A percentile compares a stretch with the other conserved stretches of the same genome.
Conservation (phyloP, 352 stramenopile species). For the Pythium scleroteichum region DNA sequence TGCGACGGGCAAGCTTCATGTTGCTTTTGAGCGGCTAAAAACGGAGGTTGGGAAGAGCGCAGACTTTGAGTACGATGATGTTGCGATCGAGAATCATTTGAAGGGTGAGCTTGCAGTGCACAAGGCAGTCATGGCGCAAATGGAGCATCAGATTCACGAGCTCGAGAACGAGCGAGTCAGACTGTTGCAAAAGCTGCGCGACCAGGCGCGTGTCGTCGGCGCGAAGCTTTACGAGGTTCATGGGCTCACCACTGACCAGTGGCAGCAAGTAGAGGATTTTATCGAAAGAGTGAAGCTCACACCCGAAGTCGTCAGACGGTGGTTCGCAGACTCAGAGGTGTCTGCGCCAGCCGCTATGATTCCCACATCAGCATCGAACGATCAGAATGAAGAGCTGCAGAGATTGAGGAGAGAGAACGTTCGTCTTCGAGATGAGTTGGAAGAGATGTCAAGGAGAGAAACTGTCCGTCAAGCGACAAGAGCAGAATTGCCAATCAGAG, state of each 20-base stretch:
- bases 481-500: too few species aligned
- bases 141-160: slow-evolving; percentile 65
- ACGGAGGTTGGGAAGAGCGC: slow-evolving; percentile 42
- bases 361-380: slow-evolving; percentile 10
- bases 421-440: slow-evolving; percentile 37
- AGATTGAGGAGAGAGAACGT: slow-evolving; percentile 38
- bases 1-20: slow-evolving; percentile 49
- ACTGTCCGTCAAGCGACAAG: neutral
- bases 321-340: slow-evolving; percentile 26
- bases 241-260: slow-evolving; percentile 58
- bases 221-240: slow-evolving; percentile 58
- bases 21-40: slow-evolving; percentile 67
- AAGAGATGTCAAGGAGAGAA: slow-evolving; percentile 15
- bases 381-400: slow-evolving; percentile 35
- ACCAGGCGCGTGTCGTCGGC: slow-evolving; percentile 51
- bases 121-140: slow-evolving; percentile 51
- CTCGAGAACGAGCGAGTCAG: slow-evolving; percentile 61
- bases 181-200: slow-evolving; percentile 55
- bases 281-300: slow-evolving; percentile 66
- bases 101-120: slow-evolving; percentile 62
- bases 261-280: slow-evolving; percentile 59
- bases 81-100: slow-evolving; percentile 48
- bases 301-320: slow-evolving; percentile 49
- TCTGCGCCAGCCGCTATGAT: neutral
- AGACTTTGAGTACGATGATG: slow-evolving; percentile 63